Evolutionary conservation across 1,284 basidiomycete genomes (phyloP).

Genomic region (Leccinum fallax): DNA sequence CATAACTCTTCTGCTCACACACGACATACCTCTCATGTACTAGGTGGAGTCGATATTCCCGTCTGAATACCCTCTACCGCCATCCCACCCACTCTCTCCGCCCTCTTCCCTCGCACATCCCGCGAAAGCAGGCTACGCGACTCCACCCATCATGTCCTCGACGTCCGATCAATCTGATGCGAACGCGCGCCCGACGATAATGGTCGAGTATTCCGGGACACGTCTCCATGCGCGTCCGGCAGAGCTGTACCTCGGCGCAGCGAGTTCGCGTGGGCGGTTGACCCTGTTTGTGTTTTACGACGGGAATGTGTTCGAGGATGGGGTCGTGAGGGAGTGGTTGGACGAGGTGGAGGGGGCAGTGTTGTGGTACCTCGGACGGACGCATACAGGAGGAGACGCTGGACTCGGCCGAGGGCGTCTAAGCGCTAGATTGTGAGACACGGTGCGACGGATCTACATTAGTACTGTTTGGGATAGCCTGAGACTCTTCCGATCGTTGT

Average conservation of each 20-base stretch:
- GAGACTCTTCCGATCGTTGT: not conserved
- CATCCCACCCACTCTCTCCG: constrained; percentile 24
- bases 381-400: not conserved
- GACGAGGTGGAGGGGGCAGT: not conserved
- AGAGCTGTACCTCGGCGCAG: not conserved
- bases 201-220: not conserved
- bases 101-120: not conserved
- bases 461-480: too few species aligned
- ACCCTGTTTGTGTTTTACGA: not conserved
- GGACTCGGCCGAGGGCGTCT: not conserved
- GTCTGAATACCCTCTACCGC: constrained; percentile 24
- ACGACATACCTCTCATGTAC: not conserved
- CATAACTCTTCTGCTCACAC: too few species aligned
- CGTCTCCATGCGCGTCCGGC: not conserved
- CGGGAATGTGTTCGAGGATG: not conserved
- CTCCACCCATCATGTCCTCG: not conserved
- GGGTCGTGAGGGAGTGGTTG: not conserved
- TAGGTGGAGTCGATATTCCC: constrained; percentile 18
- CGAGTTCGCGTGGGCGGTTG: not conserved
- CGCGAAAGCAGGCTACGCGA: not conserved
- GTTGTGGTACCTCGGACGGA: not conserved
- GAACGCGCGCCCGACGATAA: not conserved
- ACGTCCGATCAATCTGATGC: not conserved
- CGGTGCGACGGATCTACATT: not conserved
- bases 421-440: not conserved